Conservation (phyloP, 768 basidiomycete genomes). For the Rossbeevera mucosa region DNA sequence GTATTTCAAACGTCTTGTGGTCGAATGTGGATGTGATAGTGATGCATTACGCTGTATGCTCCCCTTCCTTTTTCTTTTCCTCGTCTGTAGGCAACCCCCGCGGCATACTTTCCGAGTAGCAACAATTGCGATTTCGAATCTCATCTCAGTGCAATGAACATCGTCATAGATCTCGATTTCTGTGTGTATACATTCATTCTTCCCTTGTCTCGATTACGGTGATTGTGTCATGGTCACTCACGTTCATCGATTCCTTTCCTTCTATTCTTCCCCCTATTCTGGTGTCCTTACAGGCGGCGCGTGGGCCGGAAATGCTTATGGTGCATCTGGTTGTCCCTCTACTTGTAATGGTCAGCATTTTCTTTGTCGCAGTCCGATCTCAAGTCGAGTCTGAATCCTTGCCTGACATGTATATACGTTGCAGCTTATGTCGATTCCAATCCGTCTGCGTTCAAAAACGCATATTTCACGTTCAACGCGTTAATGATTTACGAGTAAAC, state of each 20-base stretch:
- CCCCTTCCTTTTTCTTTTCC: neutral
- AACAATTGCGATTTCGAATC: constrained; percentile 52
- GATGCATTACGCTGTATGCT: neutral
- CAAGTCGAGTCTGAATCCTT: neutral
- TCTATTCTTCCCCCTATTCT: neutral
- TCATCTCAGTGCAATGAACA: constrained; percentile 54
- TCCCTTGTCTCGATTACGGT: neutral
- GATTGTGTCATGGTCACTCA: neutral
- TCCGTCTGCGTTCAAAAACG: constrained; percentile 36
- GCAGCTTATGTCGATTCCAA: constrained; percentile 31
- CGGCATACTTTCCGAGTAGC: constrained; percentile 55
- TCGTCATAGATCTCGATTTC: constrained; percentile 52
- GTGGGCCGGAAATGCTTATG: constrained; percentile 29
- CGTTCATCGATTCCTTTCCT: neutral
- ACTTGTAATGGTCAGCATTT: constrained; percentile 24
- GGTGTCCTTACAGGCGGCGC: constrained; percentile 18
- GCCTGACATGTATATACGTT: constrained; percentile 11
- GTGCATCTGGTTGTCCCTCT: constrained; percentile 22
- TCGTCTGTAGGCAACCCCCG: constrained; percentile 47
- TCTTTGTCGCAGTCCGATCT: neutral
- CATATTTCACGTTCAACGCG: constrained; percentile 39
- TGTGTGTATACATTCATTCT: constrained; percentile 13
- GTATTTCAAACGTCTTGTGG: neutral
- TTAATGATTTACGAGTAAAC: constrained; percentile 34
- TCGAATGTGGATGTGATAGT: neutral